Base-by-base conservation (phyloP, 1,284 basidiomycete species). In the Apiotrichum brassicae region DNA sequence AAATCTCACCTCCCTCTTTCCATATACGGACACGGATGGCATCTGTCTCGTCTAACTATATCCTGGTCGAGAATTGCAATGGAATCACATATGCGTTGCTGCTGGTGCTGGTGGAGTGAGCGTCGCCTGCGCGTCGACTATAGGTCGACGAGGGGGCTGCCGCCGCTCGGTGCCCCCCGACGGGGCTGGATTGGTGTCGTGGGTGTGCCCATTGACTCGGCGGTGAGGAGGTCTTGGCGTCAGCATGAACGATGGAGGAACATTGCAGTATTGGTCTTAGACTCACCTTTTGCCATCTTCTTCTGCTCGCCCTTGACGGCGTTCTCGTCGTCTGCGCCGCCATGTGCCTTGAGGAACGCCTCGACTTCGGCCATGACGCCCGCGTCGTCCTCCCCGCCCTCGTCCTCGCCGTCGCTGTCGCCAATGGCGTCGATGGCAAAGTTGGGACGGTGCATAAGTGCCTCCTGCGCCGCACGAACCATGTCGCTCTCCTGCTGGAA, bases 371-470 rank as follows among this genome's bases (percentile, higher is more conserved):
- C 87, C 82, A 94, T 81, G 43, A 93, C 85, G 6, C 67, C 75
- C 47, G 80, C 81, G 63, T 90, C 87, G 54, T 80, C 79, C 46
- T 75, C 78, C 8, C 70, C 67, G 16, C 61, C 65, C 32, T 64
- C 73, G 20, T 63, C 79, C 41, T 83, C 81, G 20, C 84, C 85
- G 39, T 87, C 85, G 14, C 84, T 86, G 58, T 90, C 87, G 49
- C 83, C 84, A 4, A 84, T 87, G 68, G 91, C 87, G 65, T 97
- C 92, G 59, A 95, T 94, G 3, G 89, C 89, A 70, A 95, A 97
- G 56, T 86, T 84, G 32, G 87, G 89, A 42, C 92, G 77, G 65
- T 93, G 86, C 83, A 92, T 84, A 38, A 92, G 77, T 9, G 86
- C 86, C 43, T 86, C 84, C 53, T 84, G 86, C 20, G 86, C 87